A percentile compares a stretch with the other conserved stretches of the same genome.
These are phyloP conservation scores for Cryptococcus sp. DNA, from an alignment of 1,284 basidiomycete genomes.

Conservation along the genomic window DNA sequence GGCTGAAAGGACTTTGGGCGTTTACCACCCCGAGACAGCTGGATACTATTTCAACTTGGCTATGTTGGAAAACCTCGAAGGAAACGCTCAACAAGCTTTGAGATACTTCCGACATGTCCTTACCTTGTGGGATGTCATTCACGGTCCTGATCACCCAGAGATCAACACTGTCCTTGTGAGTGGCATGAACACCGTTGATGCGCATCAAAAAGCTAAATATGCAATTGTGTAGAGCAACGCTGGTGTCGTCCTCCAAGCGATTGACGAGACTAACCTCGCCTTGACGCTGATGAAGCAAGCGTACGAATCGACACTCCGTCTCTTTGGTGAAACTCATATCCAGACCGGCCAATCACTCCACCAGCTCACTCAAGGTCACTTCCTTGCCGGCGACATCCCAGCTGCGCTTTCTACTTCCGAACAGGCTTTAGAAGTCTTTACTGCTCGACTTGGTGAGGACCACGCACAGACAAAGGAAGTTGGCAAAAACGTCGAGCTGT, in stretches of 20 bases:
- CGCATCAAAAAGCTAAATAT: neutral
- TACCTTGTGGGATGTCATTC: conserved; percentile 57
- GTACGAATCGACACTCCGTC: conserved; percentile 33
- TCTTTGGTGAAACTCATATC: conserved; percentile 49
- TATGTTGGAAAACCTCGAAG: conserved; percentile 56
- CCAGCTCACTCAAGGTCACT: conserved; percentile 53
- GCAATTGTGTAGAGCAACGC: conserved; percentile 41
- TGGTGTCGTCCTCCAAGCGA: conserved; percentile 50
- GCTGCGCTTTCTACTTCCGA: conserved; percentile 50
- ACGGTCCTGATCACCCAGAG: conserved; percentile 58
- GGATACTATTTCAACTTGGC: conserved; percentile 62
- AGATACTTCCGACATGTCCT: conserved; percentile 58
- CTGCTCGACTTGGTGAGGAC: conserved; percentile 49
- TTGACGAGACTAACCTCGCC: conserved; percentile 46
- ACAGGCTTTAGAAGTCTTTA: conserved; percentile 52
- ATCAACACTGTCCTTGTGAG: conserved; percentile 55
- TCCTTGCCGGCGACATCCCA: conserved; percentile 52
- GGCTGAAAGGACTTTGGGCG: conserved; percentile 59
- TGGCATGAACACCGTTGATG: neutral
- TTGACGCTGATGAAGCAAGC: conserved; percentile 45
- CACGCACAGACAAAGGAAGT: conserved; percentile 54
- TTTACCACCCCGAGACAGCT: conserved; percentile 59
- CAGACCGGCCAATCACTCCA: conserved; percentile 49
- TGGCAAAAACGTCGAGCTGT: conserved; percentile 52
- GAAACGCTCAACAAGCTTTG: conserved; percentile 54